Percentiles rank a stretch among this genome's conserved stretches.
Evolutionary conservation across 768 basidiomycete species (phyloP).

Genomic region (Macrolepiota dolichaula): DNA sequence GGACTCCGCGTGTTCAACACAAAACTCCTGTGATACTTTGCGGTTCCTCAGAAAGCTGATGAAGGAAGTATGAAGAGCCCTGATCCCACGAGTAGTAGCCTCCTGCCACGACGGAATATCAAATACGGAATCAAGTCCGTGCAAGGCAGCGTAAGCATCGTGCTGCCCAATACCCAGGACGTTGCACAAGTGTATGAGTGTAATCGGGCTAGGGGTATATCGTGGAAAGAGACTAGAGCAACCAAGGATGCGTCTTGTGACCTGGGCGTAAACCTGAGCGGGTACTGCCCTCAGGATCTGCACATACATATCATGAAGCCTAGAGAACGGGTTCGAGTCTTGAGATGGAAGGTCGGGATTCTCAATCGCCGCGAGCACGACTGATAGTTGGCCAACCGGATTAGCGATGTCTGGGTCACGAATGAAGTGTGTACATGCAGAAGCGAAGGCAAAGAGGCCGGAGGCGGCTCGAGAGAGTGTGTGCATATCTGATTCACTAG

Average conservation of each 20-base stretch:
- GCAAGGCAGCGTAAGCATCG: not conserved
- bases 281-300: not conserved
- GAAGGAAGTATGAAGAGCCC: constrained; percentile 7
- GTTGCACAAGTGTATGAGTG: constrained; percentile 3
- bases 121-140: constrained; percentile 4
- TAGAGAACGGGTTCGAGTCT: not conserved
- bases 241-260: not conserved
- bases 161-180: not conserved
- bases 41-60: not conserved
- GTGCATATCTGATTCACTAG: not conserved
- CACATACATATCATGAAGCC: not conserved
- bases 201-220: not conserved
- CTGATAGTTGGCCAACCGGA: not conserved
- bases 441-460: constrained; percentile 6
- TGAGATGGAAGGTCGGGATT: not conserved
- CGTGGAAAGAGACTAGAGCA: not conserved
- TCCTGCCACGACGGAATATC: not conserved
- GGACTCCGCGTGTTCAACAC: not conserved
- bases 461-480: not conserved
- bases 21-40: not conserved
- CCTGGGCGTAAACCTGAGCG: too few relatives aligned
- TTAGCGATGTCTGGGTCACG: not conserved
- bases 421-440: not conserved
- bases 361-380: not conserved
- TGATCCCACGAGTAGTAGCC: not conserved